Evolutionary conservation across 75 land plant species (phyloP), one percentile per base, ranked within the genome.

Genomic region (Picea glauca): DNA sequence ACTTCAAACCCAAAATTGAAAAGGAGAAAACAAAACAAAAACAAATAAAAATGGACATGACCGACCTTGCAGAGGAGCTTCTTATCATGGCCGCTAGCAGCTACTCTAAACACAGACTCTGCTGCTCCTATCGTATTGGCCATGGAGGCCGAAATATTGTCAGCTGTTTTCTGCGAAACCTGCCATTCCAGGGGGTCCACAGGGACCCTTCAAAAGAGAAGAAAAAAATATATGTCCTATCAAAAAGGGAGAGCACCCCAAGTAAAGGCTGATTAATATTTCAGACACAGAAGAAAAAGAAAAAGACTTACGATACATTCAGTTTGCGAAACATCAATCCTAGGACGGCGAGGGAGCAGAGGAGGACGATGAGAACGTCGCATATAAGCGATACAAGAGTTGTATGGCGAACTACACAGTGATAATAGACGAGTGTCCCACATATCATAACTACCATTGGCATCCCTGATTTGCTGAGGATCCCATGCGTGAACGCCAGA

Each of bases 111-210:
- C 33, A 97, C 99, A 58, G 99, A 94, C 72, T 93, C 99, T 14
- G 98, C 87, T 2, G 99, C 99, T 9, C 99, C 99, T 35, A 97
- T 46, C 1, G 92, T 91, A 33, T 97, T 94, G 20, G 98, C 99
- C 72, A 97, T 72, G 79, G 89, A 88, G 3, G 90, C 99, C 30
- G 90, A 86, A 15, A 97, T 58, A n/a, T 81, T 74, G 76, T 83
- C 93, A 2, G 96, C 98, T 11, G 91, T 81, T 58, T 94, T 98
- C 67, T 89, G 90, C 1, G 99, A 94, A 2, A 97, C 86, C 79
- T 94, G 96, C 99, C 99, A 97, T 60, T 94, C 98, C 18, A 91
- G 82, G 11, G 99, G 99, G 81, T 97, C 99, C 8, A 94, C 91
- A 2, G 98, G 98, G 2, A 91, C 93, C 78, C 95, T 92, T 30